These are phyloP conservation scores for Neolentinus lepideus DNA, from an alignment of 1,284 basidiomycete genomes.

Conservation along the genomic window DNA sequence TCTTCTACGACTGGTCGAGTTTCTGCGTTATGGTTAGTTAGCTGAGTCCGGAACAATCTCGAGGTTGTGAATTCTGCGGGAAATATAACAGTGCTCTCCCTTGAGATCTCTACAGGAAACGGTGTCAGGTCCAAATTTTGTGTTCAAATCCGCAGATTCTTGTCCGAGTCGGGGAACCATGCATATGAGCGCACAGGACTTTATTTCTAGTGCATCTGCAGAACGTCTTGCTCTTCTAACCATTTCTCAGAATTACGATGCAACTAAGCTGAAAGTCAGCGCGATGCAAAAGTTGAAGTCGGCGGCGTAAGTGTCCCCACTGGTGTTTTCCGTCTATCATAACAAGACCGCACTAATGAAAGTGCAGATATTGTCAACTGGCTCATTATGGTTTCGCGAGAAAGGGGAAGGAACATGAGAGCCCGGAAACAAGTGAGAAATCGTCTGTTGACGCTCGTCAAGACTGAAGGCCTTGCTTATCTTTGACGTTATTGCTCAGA, in stretches of 20 bases:
- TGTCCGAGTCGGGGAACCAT: not conserved
- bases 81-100: no score
- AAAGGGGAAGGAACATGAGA: not conserved
- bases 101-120: no score
- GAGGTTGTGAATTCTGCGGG: no score
- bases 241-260: not conserved
- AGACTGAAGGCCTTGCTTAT: no score
- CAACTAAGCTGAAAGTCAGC: not conserved
- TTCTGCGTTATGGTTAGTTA: no score
- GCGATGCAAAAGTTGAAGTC: not conserved
- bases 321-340: not conserved
- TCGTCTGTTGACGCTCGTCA: no score
- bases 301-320: not conserved
- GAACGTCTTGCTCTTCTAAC: not conserved
- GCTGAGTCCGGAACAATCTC: no score
- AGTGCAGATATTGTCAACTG: not conserved
- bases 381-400: not conserved
- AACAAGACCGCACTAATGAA: not conserved
- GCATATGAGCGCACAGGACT: not conserved
- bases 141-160: no score
- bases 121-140: no score
- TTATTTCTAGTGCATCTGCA: not conserved
- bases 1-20: no score
- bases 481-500: not conserved
- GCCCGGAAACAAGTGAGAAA: not conserved